A percentile compares a stretch with the other conserved stretches of the same genome.
Conservation (phyloP, 129 eudicot species). For the Escallonia rubra region DNA sequence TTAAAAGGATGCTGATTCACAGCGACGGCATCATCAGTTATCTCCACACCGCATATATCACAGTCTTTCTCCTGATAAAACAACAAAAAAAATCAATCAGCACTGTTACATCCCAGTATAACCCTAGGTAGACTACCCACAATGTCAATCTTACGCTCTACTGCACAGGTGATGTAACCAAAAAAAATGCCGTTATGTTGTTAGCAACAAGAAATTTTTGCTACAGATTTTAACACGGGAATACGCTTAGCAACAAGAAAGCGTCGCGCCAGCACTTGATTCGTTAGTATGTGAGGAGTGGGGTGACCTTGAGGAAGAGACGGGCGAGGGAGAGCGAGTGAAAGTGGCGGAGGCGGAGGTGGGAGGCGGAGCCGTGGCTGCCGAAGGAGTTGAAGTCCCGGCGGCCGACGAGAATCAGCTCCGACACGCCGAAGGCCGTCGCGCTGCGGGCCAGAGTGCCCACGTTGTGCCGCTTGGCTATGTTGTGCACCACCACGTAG, state of each 20-base stretch:
- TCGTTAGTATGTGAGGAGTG: not conserved
- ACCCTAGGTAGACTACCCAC: not conserved
- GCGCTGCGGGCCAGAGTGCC: constrained; percentile 97
- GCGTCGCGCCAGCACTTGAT: too few relatives aligned
- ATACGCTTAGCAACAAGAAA: too few relatives aligned
- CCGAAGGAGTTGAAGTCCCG: constrained; percentile 98
- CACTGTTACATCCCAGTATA: not conserved
- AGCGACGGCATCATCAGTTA: constrained; percentile 63
- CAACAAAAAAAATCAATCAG: not conserved
- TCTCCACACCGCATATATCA: constrained; percentile 97
- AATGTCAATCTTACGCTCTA: not conserved
- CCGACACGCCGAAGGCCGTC: constrained; percentile 95
- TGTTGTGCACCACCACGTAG: constrained; percentile 89
- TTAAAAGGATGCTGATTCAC: constrained; percentile 81
- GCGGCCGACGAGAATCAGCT: constrained; percentile 84
- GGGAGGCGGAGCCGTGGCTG: constrained; percentile 93
- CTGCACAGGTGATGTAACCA: too few relatives aligned
- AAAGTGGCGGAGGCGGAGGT: constrained; percentile 88
- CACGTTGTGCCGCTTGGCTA: constrained; percentile 96
- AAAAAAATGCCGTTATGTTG: too few relatives aligned
- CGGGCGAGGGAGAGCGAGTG: constrained; percentile 79
- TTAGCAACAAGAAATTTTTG: too few relatives aligned
- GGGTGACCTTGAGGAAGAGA: constrained; percentile 63
- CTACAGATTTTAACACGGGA: too few relatives aligned
- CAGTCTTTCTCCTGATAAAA: constrained; percentile 63